A percentile compares a stretch with the other conserved stretches of the same genome.
These are phyloP conservation scores for Myriosclerotinia scirpicola DNA, from an alignment of 2,329 filamentous ascomycete genomes.

Conservation along the genomic window DNA sequence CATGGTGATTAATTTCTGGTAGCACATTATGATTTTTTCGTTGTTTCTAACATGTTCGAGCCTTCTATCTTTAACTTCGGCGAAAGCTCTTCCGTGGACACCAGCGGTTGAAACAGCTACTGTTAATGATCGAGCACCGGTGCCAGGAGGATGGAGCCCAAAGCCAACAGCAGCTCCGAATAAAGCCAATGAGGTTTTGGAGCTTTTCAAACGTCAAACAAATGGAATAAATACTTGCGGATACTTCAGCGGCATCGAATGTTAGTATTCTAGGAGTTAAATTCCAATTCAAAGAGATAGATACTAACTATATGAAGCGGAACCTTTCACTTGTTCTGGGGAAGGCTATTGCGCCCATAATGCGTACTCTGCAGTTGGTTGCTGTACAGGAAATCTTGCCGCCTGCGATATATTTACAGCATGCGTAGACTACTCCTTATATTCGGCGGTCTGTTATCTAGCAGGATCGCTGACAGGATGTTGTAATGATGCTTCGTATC, in stretches of 20 bases:
- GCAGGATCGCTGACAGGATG: neutral
- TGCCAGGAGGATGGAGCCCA: conserved; percentile 1
- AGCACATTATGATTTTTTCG: neutral
- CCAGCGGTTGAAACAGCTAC: neutral
- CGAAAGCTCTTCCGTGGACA: neutral
- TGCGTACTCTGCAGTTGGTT: conserved; percentile 9
- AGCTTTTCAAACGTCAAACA: neutral
- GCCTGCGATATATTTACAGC: conserved; percentile 8
- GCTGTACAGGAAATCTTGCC: neutral
- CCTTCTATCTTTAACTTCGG: neutral
- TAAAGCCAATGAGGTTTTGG: neutral
- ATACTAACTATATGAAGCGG: neutral
- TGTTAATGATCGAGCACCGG: too few relatives aligned
- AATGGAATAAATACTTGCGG: conserved; percentile 3
- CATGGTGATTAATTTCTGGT: neutral
- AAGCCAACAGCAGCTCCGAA: neutral
- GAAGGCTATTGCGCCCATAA: conserved; percentile 9
- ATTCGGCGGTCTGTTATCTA: neutral
- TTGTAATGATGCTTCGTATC: neutral
- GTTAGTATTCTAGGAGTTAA: neutral
- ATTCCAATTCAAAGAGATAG: neutral
- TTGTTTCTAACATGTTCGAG: neutral
- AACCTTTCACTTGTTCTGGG: conserved; percentile 10
- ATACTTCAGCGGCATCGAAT: conserved; percentile 1
- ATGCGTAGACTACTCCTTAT: conserved; percentile 8